Evolutionary conservation across 345 rosid genomes (phyloP), one percentile per base, ranked within the genome.

Genomic region (Moringa oleifera): DNA sequence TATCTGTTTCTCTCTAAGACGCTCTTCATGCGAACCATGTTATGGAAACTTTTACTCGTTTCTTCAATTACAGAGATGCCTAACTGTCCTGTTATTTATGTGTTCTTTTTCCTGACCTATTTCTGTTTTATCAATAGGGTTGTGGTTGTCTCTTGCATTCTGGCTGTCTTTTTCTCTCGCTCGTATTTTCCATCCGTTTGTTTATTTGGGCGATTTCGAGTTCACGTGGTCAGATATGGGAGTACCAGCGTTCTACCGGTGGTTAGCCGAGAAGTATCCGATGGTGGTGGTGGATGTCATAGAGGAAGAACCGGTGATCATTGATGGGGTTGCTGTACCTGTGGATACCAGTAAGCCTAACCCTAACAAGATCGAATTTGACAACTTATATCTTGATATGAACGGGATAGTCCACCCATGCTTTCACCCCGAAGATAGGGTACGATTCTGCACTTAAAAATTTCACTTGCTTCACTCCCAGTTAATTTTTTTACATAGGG

Each of bases 351-450:
- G 96, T 58, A 77, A 75, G 67, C 85, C 88, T 57, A 90, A 88
- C 59, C 96, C 99, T 11, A 94, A 90, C 67, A 69, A 71, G n/a
- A 18, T 85, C 53, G 97, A 94, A 68, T 94, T 71, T 63, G 99
- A 94, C 60, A 90, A 91, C 75, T 75, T 94, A 22, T 94, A 91
- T 75, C 99, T 94, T 80, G 99, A 94, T 49, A 94, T 91, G 99
- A 94, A 94, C 73, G 95, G 95, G 81, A 94, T 94, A 66, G 87
- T 94, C 53, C 99, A 94, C 47, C 99, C 99, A 4, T 94, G 99
- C 71, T 94, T 94, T 60, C 99, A 94, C 45, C 99, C 99, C 23
- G 97, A 94, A 67, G 96, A 90, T 62, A 79, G 80, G 62, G 98
- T 93, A 80, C 53, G 68, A 10, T 18, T 65, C 36, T 15, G 12